Base-by-base conservation (phyloP, 306 rosid genomes). In the Casuarina equisetifolia region DNA sequence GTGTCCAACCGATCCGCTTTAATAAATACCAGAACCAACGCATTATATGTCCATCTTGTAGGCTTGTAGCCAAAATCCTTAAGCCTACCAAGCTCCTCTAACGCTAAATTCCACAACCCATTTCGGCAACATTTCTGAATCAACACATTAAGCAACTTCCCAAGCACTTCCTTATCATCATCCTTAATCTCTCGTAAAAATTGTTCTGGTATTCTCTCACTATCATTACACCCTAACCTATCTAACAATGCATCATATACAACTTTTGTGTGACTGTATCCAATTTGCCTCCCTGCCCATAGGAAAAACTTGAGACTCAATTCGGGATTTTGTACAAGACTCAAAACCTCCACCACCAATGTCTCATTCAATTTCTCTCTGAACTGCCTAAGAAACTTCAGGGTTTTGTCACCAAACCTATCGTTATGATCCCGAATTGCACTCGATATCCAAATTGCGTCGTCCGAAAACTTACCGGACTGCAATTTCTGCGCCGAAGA, bases 11-110 rank as follows among this genome's bases (percentile, higher is more conserved):
- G 85, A 36, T 78, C 90, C 9, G 91, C 94, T 76, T 81, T 70
- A 70, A 92, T 85, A 82, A 92, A 92, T 64, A 90, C 97, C 39
- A 81, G 97, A 86, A 92, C 35, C 84, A 92, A 78, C 39, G 92
- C 94, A 84, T 85, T 90, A 71, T 89, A 92, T 25, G 96, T 90
- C 36, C 74, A 50, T 5, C 72, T 79, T 43, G 91, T 86, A 32
- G 97, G 90, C 81, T 80, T 90, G 82, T 85, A 89, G 46, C 97
- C 97, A 0, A 88, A 89, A 84, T 92, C 96, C 83, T 92, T 92
- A 4, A 92, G 88, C 88, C 97, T 92, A 67, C 96, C 97, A 6
- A 92, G 74, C 87, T 92, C 97, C 69, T 89, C 97, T 87, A 92
- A 74, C 0, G 96, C 97, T 76, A 82, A 53, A 82, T 88, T 90